Evolutionary conservation across 2,329 filamentous ascomycete genomes (phyloP), one percentile per base, ranked within the genome.

Genomic region (Cladophialophora chaetospira): DNA sequence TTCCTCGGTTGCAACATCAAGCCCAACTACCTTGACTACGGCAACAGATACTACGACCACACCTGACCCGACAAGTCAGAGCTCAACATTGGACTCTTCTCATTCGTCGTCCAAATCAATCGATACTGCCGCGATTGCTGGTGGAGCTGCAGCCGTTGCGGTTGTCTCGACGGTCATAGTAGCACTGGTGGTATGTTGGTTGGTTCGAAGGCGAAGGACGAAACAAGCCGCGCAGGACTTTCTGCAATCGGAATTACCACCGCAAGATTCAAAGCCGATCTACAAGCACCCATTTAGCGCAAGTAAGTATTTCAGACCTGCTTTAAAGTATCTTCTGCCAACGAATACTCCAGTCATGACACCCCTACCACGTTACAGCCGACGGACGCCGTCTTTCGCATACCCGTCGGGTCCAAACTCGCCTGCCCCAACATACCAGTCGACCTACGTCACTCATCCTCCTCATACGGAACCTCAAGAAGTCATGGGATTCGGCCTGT

Each of bases 401-500:
- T 44, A 44, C 42, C 10, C 42, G 3, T 35, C 38, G 13, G 5
- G n/a, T 5, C 49, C 53, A 5, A 53, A 45, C 13, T 57, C 60
- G 9, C 45, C 50, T 11, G 53, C 53, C 5, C 55, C 60, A 1
- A 46, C 60, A 13, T 62, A 57, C 50, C 25, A 46, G 5, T 49
- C 55, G 8, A 29, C 35, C 8, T 25, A 29, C n/a, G 28, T 33
- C 10, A 13, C n/a, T n/a, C 55, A 50, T 21, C 10, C 21, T 4
- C 53, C 54, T n/a, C 47, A 56, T 9, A 36, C 42, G 9, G 60
- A 56, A 19, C 56, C 60, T 11, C 56, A 57, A 29, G 60, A 62
- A 42, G 58, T 62, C 17, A 59, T 62, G 56, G 56, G 60, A 11
- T 15, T 54, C 19, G 56, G 56, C 8, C 26, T 62, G 31, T 57